Conservation (phyloP, 768 basidiomycete genomes). For the Leccinum imitatum region DNA sequence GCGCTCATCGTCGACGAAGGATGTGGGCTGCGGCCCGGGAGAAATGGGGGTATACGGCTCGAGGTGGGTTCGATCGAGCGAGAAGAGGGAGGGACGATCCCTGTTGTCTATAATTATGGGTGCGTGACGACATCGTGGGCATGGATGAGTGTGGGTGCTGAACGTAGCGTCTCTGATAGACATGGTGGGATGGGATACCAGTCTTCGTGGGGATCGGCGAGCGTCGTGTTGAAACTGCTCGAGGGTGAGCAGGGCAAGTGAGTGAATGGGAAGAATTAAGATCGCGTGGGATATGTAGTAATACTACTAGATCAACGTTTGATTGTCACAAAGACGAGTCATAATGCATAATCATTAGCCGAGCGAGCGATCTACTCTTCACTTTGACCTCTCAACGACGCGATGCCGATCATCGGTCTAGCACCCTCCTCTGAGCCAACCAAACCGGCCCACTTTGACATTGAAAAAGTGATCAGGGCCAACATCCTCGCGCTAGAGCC, state of each 20-base stretch:
- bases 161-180: conserved; percentile 29
- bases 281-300: too few species aligned
- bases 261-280: background rate
- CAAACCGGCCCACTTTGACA: conserved; percentile 78
- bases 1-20: conserved; percentile 50
- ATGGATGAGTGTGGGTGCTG: background rate
- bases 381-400: background rate
- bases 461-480: conserved; percentile 83
- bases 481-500: conserved; percentile 92
- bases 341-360: background rate
- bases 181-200: conserved; percentile 67
- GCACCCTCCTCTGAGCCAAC: conserved; percentile 40
- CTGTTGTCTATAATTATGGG: conserved; percentile 67
- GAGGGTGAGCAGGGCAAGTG: conserved; percentile 25
- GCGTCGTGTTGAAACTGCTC: conserved; percentile 46
- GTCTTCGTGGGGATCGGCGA: conserved; percentile 65
- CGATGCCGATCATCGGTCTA: conserved; percentile 68
- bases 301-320: background rate
- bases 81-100: conserved; percentile 34
- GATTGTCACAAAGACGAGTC: background rate
- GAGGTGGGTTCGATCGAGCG: conserved; percentile 44
- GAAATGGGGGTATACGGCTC: conserved; percentile 68
- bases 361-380: background rate
- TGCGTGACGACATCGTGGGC: conserved; percentile 28
- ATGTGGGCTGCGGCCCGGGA: conserved; percentile 63